A percentile compares a stretch with the other conserved stretches of the same genome.
These are phyloP conservation scores for Pythium rhizo-oryzae DNA, from an alignment of 352 stramenopile genomes.

Conservation along the genomic window DNA sequence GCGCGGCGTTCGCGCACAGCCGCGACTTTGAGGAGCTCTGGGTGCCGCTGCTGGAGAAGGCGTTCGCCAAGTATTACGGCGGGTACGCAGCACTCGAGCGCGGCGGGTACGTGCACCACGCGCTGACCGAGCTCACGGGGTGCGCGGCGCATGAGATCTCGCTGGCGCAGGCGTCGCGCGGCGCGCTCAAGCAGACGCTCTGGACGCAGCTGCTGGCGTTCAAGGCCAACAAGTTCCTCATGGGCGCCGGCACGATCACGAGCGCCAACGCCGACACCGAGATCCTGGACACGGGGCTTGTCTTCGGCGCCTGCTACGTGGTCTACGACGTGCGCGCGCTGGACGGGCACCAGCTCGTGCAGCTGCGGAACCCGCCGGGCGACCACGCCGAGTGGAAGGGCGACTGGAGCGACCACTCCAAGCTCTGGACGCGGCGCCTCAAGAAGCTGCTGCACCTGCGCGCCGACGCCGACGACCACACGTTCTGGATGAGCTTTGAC, in stretches of 20 bases:
- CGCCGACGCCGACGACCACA: conserved; percentile 85
- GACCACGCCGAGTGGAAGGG: conserved; percentile 93
- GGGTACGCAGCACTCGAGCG: conserved; percentile 86
- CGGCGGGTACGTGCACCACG: conserved; percentile 91
- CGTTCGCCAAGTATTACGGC: conserved; percentile 92
- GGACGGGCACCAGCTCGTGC: conserved; percentile 84
- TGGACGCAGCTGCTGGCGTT: conserved; percentile 91
- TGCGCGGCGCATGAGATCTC: conserved; percentile 90
- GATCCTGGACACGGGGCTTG: conserved; percentile 88
- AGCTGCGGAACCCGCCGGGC: conserved; percentile 92
- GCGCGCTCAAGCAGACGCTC: conserved; percentile 86
- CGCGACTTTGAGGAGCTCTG: conserved; percentile 91
- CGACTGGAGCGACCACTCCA: conserved; percentile 92
- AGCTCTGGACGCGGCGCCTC: conserved; percentile 90
- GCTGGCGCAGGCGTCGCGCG: conserved; percentile 76
- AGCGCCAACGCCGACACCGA: conserved; percentile 87
- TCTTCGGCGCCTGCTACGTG: conserved; percentile 92
- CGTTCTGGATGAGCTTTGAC: conserved; percentile 96
- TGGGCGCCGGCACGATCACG: conserved; percentile 88
- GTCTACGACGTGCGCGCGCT: conserved; percentile 90
- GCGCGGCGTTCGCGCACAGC: conserved; percentile 88
- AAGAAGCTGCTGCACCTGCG: conserved; percentile 75
- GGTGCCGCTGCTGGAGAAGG: conserved; percentile 93
- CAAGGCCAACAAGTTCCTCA: conserved; percentile 88
- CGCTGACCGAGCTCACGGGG: conserved; percentile 86